Evolutionary conservation across 2,329 filamentous ascomycete genomes (phyloP).

Genomic region (Colletotrichum graminicola): DNA sequence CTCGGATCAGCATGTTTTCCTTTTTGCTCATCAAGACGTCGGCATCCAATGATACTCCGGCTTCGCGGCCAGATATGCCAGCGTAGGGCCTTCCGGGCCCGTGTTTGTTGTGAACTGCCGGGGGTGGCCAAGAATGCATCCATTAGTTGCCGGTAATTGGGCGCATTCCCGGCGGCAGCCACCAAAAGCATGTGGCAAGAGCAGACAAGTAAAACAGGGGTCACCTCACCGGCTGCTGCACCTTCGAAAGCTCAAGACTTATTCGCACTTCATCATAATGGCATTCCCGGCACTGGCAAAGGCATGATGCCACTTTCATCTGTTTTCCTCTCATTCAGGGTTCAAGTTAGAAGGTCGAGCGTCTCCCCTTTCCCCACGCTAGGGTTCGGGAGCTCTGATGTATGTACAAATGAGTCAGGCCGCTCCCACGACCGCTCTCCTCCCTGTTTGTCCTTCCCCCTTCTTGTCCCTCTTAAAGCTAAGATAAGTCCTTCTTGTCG

Average conservation of each 20-base stretch:
- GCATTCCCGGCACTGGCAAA: constrained; percentile 16
- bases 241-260: not conserved
- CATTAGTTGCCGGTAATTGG: constrained; percentile 21
- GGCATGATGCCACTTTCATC: constrained; percentile 33
- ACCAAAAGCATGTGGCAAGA: not conserved
- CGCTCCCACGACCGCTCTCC: constrained; percentile 26
- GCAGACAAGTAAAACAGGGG: not conserved
- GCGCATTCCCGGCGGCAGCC: constrained; percentile 27
- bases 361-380: not conserved
- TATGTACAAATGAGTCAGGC: constrained; percentile 38
- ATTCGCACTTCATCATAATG: constrained; percentile 14
- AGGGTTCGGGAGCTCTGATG: constrained; percentile 27
- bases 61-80: constrained; percentile 17
- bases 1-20: constrained; percentile 4
- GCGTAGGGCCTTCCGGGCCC: constrained; percentile 1
- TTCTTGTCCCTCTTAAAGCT: not conserved
- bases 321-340: constrained; percentile 34
- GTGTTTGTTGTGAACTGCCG: constrained; percentile 35
- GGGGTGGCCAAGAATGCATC: constrained; percentile 23
- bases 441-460: constrained; percentile 22
- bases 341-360: constrained; percentile 31
- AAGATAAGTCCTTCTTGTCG: not conserved
- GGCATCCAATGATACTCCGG: constrained; percentile 17
- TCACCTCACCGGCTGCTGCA: not conserved
- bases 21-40: not conserved